Evolutionary conservation across 2,329 filamentous ascomycete genomes (phyloP).

Genomic region (Zalaria sp.): DNA sequence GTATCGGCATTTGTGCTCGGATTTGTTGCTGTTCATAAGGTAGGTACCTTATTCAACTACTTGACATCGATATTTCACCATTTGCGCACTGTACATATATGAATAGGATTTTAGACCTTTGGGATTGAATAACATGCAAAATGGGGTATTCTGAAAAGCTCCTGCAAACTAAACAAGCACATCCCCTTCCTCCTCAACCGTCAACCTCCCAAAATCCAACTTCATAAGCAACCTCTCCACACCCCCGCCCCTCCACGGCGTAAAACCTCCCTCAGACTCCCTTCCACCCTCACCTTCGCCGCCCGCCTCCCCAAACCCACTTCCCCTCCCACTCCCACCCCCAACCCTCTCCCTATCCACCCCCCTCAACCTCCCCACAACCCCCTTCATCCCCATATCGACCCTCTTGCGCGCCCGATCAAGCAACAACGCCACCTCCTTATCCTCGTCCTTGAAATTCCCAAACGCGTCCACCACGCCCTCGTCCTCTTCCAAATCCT

Average conservation of each 20-base stretch:
- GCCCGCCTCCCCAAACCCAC: slow-evolving; percentile 14
- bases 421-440: slow-evolving; percentile 50
- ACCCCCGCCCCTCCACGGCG: slow-evolving; percentile 59
- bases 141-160: too few species aligned
- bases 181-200: slow-evolving; percentile 14
- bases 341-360: slow-evolving; percentile 42
- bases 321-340: slow-evolving; percentile 11
- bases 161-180: background rate
- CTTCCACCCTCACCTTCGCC: slow-evolving; percentile 12
- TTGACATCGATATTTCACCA: too few species aligned
- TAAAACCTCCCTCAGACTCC: slow-evolving; percentile 36
- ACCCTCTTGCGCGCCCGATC: slow-evolving; percentile 49
- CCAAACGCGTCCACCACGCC: slow-evolving; percentile 52
- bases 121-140: too few species aligned
- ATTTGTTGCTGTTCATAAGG: too few species aligned
- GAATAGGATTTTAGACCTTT: too few species aligned
- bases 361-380: slow-evolving; percentile 41
- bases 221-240: slow-evolving; percentile 85
- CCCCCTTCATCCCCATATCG: slow-evolving; percentile 50
- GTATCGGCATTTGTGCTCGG: too few species aligned
- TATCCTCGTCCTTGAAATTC: slow-evolving; percentile 53
- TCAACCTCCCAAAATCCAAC: slow-evolving; percentile 47
- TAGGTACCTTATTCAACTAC: too few species aligned
- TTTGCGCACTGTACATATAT: too few species aligned
- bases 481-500: slow-evolving; percentile 70